Base-by-base conservation (phyloP, 306 rosid species). In the Trichosanthes truncata region DNA sequence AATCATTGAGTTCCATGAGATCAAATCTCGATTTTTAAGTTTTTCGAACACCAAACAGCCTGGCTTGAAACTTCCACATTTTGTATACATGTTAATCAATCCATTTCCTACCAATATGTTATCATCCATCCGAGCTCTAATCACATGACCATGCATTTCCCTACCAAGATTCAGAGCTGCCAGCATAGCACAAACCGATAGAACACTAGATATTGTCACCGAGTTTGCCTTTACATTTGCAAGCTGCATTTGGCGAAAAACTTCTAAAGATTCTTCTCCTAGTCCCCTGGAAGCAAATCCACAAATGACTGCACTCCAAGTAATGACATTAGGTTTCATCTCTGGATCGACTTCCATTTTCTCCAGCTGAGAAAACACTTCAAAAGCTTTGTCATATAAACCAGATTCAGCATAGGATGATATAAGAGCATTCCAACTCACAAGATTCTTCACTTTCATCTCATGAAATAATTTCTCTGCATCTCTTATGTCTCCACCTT, bases 1-100 rank as follows among this genome's bases (percentile, higher is more conserved):
- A 81, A 92, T 92, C 84, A 90, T 79, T 1, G 97, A 89, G 78
- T 94, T 94, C 97, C 97, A 94, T 4, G 97, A 88, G 68, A 94
- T 83, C 76, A 87, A 53, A 81, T 94, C 98, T 74, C 89, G 86
- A 55, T 36, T 63, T 77, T 87, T 79, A 36, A 84, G 74, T 74
- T 82, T 86, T 74, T 86, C 84, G 67, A 94, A 94, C 33, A 92
- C 90, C 31, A 78, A 36, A 77, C 84, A 85, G 4, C 92, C 94
- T 84, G 89, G 83, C 82, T 75, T 81, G 84, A 94, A 90, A 81
- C 79, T 79, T 61, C 96, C 97, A 86, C 92, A 89, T 81, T 88
- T 94, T 79, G 90, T 84, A 78, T 94, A 92, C 97, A 89, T 90
- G 79, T 90, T 92, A 56, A 94, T 84, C 83, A 92, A 82, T 80